These are phyloP conservation scores for Phyllostachys edulis DNA, from an alignment of 176 grass and related monocot species.

Conservation along the genomic window DNA sequence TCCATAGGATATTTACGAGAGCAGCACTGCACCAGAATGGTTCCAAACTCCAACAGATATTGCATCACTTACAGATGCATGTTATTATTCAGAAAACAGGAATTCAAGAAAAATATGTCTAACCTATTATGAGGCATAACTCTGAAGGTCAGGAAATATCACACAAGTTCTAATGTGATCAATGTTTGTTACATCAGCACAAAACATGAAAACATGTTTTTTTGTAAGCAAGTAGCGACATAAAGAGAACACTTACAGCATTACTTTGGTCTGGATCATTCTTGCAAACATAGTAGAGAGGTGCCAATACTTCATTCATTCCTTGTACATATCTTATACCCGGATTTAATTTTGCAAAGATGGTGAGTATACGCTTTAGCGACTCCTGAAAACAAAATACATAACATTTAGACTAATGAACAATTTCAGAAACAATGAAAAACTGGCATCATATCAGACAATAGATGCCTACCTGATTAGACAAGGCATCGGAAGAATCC, in stretches of 20 bases:
- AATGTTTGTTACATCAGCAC: conserved; percentile 11
- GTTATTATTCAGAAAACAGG: background rate
- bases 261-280: conserved; percentile 67
- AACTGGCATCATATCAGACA: conserved; percentile 19
- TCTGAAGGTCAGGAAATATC: background rate
- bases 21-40: background rate
- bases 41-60: background rate
- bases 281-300: conserved; percentile 91
- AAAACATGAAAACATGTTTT: background rate
- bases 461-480: conserved; percentile 74
- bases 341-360: conserved; percentile 96
- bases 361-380: conserved; percentile 82
- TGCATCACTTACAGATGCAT: background rate
- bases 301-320: conserved; percentile 98
- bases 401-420: conserved; percentile 21
- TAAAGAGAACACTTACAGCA: conserved; percentile 46
- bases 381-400: conserved; percentile 63
- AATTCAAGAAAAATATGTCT: background rate
- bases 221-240: background rate
- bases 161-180: background rate
- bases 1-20: background rate
- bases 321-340: conserved; percentile 98
- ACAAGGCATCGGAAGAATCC: conserved; percentile 53
- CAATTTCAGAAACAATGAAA: conserved; percentile 11
- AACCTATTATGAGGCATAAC: background rate